phyloP scores from a whole-genome alignment of 2,329 filamentous ascomycete genomes.

The Domatiomyces catenatus region DNA sequence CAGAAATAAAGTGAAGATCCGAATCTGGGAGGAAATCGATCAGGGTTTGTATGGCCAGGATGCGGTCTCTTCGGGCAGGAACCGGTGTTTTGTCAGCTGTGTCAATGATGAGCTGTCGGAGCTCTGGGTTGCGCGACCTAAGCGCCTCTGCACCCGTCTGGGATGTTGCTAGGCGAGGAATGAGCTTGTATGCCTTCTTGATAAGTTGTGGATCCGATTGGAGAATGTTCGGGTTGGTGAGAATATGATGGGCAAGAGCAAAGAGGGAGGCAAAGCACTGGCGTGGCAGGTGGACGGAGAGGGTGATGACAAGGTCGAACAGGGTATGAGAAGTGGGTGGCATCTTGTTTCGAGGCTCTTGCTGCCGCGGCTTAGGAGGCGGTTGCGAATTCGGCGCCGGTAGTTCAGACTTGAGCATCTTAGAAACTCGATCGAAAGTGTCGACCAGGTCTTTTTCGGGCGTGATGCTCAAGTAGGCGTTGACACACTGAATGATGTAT shows the following conservation, averaged over 20 bases:
- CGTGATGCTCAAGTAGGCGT: constrained; percentile 81
- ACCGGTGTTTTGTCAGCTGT: constrained; percentile 74
- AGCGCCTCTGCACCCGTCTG: constrained; percentile 63
- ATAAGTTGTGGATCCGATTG: constrained; percentile 69
- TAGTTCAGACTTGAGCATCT: constrained; percentile 64
- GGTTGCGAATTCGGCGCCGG: constrained; percentile 46
- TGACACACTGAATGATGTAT: constrained; percentile 84
- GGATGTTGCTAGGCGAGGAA: constrained; percentile 75
- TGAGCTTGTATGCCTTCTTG: constrained; percentile 98
- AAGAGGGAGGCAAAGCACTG: constrained; percentile 76
- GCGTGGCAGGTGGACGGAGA: constrained; percentile 80
- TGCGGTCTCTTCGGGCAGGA: constrained; percentile 70
- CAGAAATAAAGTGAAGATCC: constrained; percentile 83
- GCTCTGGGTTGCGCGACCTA: constrained; percentile 55
- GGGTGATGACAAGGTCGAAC: constrained; percentile 93
- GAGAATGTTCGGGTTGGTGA: constrained; percentile 50
- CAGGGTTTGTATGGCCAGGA: constrained; percentile 67
- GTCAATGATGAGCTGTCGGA: constrained; percentile 65
- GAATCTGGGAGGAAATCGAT: constrained; percentile 61
- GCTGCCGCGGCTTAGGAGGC: constrained; percentile 44
- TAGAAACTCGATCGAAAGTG: constrained; percentile 75
- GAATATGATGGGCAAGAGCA: constrained; percentile 67
- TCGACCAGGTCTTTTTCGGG: constrained; percentile 63
- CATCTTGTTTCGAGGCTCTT: constrained; percentile 52
- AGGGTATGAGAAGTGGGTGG: constrained; percentile 87